A percentile compares a stretch with the other conserved stretches of the same genome.
Evolutionary conservation across 345 rosid species (phyloP).

Genomic region (Turritis glabra): DNA sequence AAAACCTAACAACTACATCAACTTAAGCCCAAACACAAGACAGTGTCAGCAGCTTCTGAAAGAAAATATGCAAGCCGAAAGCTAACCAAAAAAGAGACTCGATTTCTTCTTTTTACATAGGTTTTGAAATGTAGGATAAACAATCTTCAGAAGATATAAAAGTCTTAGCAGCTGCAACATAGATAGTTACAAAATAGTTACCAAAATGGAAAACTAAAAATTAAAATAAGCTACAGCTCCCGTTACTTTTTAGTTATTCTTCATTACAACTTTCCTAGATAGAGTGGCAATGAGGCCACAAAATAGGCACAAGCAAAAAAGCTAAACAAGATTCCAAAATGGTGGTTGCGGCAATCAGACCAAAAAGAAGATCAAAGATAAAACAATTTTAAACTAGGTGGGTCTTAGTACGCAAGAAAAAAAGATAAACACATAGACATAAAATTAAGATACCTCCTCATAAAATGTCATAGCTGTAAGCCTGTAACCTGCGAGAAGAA

Average conservation of each 20-base stretch:
- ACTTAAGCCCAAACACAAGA: constrained; percentile 8
- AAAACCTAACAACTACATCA: not conserved
- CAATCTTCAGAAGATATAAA: not conserved
- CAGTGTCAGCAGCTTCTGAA: not conserved
- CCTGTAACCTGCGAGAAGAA: constrained; percentile 91
- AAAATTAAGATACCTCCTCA: constrained; percentile 67
- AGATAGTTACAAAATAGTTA: not conserved
- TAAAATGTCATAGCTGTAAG: constrained; percentile 96
- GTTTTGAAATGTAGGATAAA: constrained; percentile 1
- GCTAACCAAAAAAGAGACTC: not conserved
- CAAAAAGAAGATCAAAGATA: not conserved
- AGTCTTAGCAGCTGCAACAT: not conserved
- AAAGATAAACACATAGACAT: not conserved
- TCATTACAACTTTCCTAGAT: not conserved
- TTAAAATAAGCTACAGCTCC: constrained; percentile 5
- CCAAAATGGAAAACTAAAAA: not conserved
- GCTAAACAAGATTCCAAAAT: not conserved
- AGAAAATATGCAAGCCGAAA: constrained; percentile 18
- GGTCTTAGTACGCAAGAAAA: not conserved
- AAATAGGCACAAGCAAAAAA: not conserved
- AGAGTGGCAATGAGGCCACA: constrained; percentile 5
- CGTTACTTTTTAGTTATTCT: not conserved
- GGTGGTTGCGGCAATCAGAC: not conserved
- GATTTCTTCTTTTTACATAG: not conserved
- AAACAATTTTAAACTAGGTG: not conserved